Evolutionary conservation across 1,284 basidiomycete species (phyloP).

Genomic region (Sporisorium reilianum): DNA sequence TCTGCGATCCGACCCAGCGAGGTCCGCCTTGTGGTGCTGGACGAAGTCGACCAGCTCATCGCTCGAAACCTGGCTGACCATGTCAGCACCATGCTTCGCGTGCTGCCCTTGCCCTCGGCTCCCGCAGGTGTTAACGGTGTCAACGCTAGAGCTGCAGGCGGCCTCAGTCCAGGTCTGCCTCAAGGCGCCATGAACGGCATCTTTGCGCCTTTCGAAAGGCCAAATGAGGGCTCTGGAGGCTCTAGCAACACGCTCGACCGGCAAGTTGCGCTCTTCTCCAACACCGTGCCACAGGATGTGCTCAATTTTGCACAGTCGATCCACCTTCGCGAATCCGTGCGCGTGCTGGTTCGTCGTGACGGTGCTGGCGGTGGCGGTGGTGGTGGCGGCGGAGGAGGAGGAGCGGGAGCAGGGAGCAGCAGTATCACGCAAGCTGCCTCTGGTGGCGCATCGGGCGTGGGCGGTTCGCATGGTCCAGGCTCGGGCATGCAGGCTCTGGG

Average conservation of each 20-base stretch:
- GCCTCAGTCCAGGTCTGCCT: constrained; percentile 35
- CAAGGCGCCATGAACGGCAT: constrained; percentile 20
- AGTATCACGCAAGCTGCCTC: constrained; percentile 15
- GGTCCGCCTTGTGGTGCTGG: constrained; percentile 90
- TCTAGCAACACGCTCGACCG: constrained; percentile 76
- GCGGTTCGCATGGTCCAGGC: constrained; percentile 15
- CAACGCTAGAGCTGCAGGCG: constrained; percentile 15
- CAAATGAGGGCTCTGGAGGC: constrained; percentile 45
- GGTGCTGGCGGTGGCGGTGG: constrained; percentile 66
- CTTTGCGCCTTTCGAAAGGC: constrained; percentile 72
- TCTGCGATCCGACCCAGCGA: constrained; percentile 75
- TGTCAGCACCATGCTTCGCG: constrained; percentile 89
- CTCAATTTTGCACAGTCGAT: constrained; percentile 87
- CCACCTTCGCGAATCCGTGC: constrained; percentile 91
- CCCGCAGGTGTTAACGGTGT: not conserved
- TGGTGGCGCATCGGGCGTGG: constrained; percentile 8
- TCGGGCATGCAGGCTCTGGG: constrained; percentile 18
- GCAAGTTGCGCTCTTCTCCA: constrained; percentile 95
- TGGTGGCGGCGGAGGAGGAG: constrained; percentile 8
- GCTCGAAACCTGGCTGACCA: constrained; percentile 95
- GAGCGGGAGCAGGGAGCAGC: constrained; percentile 12
- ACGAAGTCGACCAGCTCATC: constrained; percentile 97
- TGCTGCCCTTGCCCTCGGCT: constrained; percentile 79
- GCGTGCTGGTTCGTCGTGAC: constrained; percentile 94
- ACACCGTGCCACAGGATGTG: constrained; percentile 92